Evolutionary conservation across 805 yeast genomes (phyloP), one percentile per base, ranked within the genome.

Genomic region (Suhomyces faveliae): DNA sequence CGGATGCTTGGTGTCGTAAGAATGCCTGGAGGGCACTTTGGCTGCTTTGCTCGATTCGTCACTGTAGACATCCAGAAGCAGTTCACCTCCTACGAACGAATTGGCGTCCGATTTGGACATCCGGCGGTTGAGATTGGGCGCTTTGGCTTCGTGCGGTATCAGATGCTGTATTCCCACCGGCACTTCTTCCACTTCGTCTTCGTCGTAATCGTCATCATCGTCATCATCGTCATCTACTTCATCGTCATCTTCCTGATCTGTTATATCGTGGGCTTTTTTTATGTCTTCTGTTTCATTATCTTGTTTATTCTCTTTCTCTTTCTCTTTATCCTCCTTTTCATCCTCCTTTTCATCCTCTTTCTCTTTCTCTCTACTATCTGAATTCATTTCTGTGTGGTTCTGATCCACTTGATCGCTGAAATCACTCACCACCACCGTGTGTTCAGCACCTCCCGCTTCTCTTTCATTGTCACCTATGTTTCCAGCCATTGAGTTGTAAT

Each of bases 61-160:
- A 4, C 35, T 49, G 7, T 41, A 35, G 9, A 42, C 44, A 5
- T 52, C 59, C 2, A 57, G 51, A 3, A 71, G 55, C 2, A 67
- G 53, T 2, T 73, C 68, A 4, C 84, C 85, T 3, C 85, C 85
- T 9, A 80, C 79, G 17, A 78, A 61, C 2, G 79, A 72, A 20
- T 67, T 61, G 40, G 81, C 80, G 45, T 76, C 74, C 4, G 57
- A 54, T 17, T 54, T 51, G 11, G 66, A 54, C 10, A 64, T 43
- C 21, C 56, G 48, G 27, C 50, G 40, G 42, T 37, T 20, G 10
- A 41, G 29, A 5, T 6, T 11, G 21, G 19, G 11, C 8, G 35
- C 19, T 33, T 15, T 33, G 37, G 21, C 3, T 10, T 33, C 21
- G 12, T 17, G 13, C 12, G n/a, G 6, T 9, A 33, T 33, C 37